Conservation (phyloP, 2,329 filamentous ascomycete species). For the Calonectria multiphialidica region DNA sequence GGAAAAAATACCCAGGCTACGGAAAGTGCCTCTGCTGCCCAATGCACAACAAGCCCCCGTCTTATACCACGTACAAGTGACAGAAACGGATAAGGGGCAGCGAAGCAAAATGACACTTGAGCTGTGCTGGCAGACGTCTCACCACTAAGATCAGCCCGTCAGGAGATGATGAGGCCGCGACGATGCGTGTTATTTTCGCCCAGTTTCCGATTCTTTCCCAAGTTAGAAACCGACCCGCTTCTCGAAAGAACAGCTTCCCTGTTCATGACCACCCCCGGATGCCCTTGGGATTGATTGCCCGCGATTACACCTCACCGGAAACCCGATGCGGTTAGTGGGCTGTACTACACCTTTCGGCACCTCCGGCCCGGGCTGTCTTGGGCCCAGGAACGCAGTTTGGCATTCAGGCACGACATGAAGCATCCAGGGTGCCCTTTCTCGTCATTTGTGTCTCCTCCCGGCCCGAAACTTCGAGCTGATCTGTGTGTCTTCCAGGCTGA, state of each 20-base stretch:
- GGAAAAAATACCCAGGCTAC: constrained; percentile 35
- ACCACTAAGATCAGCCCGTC: constrained; percentile 37
- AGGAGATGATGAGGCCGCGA: constrained; percentile 40
- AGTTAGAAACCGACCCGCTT: constrained; percentile 21
- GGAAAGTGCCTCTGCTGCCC: constrained; percentile 44
- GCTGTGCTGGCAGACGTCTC: constrained; percentile 35
- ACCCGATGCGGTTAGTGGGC: constrained; percentile 19
- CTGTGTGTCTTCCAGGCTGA: neutral
- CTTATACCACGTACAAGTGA: constrained; percentile 34
- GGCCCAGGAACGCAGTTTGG: constrained; percentile 13
- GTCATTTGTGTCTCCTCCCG: neutral
- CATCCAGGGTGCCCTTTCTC: constrained; percentile 5
- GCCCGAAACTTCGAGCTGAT: neutral
- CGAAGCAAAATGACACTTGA: constrained; percentile 34
- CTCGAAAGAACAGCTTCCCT: constrained; percentile 6
- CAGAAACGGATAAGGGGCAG: constrained; percentile 36
- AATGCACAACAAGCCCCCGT: constrained; percentile 39
- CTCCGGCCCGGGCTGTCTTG: constrained; percentile 21
- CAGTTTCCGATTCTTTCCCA: constrained; percentile 27
- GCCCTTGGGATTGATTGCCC: neutral
- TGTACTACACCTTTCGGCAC: constrained; percentile 29
- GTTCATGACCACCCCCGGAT: neutral
- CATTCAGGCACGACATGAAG: neutral
- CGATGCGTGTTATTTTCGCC: constrained; percentile 28
- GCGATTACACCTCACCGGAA: constrained; percentile 23